Evolutionary conservation across 176 grass and related monocot genomes (phyloP), one percentile per base, ranked within the genome.

Genomic region (Lolium multiflorum): DNA sequence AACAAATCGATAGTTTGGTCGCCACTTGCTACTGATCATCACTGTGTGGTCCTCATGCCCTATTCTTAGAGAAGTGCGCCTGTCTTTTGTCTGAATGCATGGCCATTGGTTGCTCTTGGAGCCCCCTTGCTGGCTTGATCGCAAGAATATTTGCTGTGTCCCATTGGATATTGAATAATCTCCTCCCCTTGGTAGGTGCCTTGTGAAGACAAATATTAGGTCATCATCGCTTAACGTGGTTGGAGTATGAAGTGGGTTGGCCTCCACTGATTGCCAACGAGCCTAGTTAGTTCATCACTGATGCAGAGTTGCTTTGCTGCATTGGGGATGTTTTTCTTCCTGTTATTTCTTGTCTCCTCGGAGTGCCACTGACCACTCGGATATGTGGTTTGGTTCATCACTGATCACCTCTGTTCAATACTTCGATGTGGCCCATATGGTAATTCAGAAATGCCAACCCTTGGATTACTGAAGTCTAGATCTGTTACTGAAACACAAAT

Each of bases 211-310:
- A 57, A 25, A 71, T 77, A 83, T 80, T 15, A 58, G 51, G 21
- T 0, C 41, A 47, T 58, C 26, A 35, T 76, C 48, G 18, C 54
- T 6, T 85, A 85, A 68, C 26, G 46, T 85, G 59, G 31, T 43
- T 39, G 9, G 50, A 21, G n/a, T 26, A 70, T 80, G 51, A 50
- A 24, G 38, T 88, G 63, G 26, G 39, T 83, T 88, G 49, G 80
- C 25, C 12, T 69, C 18, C 61, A 59, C 37, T 78, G 25, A 22
- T 69, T 77, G 59, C 38, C 60, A 25, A 18, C 38, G 50, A 77
- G 38, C 38, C 50, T 12, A 41, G 69, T 7, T 82, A 66, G 21
- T 50, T 86, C 9, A 28, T 38, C 44, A 28, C 71, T 63, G 62
- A 88, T 3, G 51, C 58, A 21, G 39, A 58, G 38, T 78, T 52